Evolutionary conservation across 2,329 filamentous ascomycete genomes (phyloP), one percentile per base, ranked within the genome.

Genomic region (Verticillium alfalfae): DNA sequence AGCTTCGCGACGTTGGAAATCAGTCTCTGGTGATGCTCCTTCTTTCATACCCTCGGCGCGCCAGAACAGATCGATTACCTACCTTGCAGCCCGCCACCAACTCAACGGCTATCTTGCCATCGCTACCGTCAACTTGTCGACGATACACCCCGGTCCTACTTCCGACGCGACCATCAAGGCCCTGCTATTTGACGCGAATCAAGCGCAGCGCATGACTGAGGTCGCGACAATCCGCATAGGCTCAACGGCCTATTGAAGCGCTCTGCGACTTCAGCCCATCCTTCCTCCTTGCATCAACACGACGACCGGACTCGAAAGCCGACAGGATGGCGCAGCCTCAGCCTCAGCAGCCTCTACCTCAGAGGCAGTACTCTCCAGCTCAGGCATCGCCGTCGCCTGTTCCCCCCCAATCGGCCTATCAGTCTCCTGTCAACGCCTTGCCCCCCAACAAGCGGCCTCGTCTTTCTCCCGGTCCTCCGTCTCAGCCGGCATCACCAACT

Each of bases 401-500:
- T n/a, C 57, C 57, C 31, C 87, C 88, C 55, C 83, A 79, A 58
- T 78, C 82, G 26, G 79, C 45, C n/a, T 52, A 52, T 18, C 45
- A 52, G 45, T 52, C 45, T 12, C 45, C 45, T 18, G 82, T 37
- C 82, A 84, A 65, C 76, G 70, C 74, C 63, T 84, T 88, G 57
- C 90, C 90, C 57, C 88, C 91, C 16, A 85, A 84, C 63, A 94
- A 95, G 78, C 85, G 90, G 72, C 88, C 84, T 72, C 88, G 86
- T 61, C 78, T 91, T 57, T 91, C 89, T 34, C 88, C 89, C 59
- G 88, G 87, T 62, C 84, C 88, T 38, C 77, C 81, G n/a, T 88
- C 89, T 34, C 87, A 88, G 67, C 88, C 88, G 62, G 81, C 78
- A 58, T 90, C 87, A 38, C 45, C 45, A 12, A 52, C 45, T 2